A percentile compares a stretch with the other conserved stretches of the same genome.
Conservation (phyloP, 2,329 filamentous ascomycete genomes). For the Scleromitrula shiraiana region DNA sequence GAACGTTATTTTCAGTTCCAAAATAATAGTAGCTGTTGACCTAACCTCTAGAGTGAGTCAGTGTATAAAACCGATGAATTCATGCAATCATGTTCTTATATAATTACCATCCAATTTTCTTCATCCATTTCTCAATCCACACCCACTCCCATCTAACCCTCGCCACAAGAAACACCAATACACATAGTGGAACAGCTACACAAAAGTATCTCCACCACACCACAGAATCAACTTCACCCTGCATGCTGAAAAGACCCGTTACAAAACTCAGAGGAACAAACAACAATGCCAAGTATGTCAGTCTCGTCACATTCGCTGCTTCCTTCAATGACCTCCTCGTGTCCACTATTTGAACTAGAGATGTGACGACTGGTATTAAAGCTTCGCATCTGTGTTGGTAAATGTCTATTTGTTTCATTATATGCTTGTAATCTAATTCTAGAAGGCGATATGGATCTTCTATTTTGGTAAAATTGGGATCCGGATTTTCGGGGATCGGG, state of each 20-base stretch:
- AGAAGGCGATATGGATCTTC: no score
- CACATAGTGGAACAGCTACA: neutral
- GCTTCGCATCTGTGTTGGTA: neutral
- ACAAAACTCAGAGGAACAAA: neutral
- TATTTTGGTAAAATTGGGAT: no score
- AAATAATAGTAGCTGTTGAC: no score
- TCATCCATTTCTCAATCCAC: no score
- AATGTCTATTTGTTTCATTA: neutral
- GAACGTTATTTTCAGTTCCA: no score
- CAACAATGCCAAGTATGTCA: neutral
- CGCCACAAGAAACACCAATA: neutral
- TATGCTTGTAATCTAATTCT: no score
- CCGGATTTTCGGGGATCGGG: no score
- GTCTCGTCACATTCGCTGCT: neutral
- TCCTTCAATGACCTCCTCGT: neutral
- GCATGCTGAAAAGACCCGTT: neutral
- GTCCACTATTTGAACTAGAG: neutral
- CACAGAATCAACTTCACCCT: neutral
- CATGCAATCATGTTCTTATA: no score
- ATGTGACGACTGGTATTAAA: neutral
- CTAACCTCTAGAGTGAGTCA: no score
- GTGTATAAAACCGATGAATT: no score
- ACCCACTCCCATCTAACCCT: no score
- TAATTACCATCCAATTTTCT: no score
- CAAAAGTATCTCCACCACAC: neutral